A percentile compares a stretch with the other conserved stretches of the same genome.
Evolutionary conservation across 1,139 yeast species (phyloP).

Genomic region (Yamadazyma triangularis): DNA sequence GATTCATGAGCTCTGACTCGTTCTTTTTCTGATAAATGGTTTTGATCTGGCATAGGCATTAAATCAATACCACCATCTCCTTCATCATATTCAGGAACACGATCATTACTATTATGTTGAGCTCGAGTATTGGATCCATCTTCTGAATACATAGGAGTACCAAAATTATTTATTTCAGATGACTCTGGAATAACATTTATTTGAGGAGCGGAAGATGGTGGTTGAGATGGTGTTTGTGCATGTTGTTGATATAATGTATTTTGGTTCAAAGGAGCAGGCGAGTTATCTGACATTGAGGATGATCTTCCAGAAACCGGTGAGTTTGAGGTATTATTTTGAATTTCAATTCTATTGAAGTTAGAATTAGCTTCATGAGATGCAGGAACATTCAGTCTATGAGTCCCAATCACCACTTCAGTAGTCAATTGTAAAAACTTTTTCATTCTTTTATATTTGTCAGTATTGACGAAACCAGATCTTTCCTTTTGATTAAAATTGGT

Average conservation of each 20-base stretch:
- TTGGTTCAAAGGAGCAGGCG: slow-evolving; percentile 8
- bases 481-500: slow-evolving; percentile 27
- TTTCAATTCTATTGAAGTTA: too few species aligned
- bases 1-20: slow-evolving; percentile 48
- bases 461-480: slow-evolving; percentile 58
- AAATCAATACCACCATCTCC: slow-evolving; percentile 5
- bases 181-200: slow-evolving; percentile 7
- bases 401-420: slow-evolving; percentile 76
- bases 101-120: not conserved
- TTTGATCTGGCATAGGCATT: slow-evolving; percentile 16
- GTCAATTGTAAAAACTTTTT: slow-evolving; percentile 76
- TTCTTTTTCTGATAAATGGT: slow-evolving; percentile 48
- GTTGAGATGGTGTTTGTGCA: not conserved
- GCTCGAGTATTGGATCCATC: too few species aligned
- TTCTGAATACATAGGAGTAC: slow-evolving; percentile 14
- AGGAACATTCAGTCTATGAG: slow-evolving; percentile 46
- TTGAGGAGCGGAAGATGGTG: slow-evolving; percentile 1
- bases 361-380: not conserved
- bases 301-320: slow-evolving; percentile 18
- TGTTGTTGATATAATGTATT: slow-evolving; percentile 2
- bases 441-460: slow-evolving; percentile 69
- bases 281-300: slow-evolving; percentile 13
- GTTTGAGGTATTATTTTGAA: slow-evolving; percentile 2
- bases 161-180: slow-evolving; percentile 2
- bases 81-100: slow-evolving; percentile 25